These are phyloP conservation scores for Schwanniomyces sp. DNA, from an alignment of 805 yeast species.

Conservation along the genomic window DNA sequence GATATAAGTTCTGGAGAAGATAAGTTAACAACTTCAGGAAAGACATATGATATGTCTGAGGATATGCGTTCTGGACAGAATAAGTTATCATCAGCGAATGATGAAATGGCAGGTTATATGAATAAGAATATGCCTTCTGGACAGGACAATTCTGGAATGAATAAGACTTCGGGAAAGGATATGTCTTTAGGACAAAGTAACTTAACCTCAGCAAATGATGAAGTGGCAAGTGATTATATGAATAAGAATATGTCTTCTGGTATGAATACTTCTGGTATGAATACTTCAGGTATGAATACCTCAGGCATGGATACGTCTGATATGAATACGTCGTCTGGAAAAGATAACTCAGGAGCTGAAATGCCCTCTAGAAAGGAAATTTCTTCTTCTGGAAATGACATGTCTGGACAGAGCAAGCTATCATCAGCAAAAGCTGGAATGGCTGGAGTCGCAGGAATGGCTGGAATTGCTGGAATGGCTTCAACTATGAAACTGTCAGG, in stretches of 20 bases:
- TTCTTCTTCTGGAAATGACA: no score
- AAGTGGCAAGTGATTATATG: background rate
- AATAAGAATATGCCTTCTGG: background rate
- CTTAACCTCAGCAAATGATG: background rate
- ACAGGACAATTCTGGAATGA: background rate
- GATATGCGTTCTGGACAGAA: no score
- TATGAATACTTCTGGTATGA: background rate
- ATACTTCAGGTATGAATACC: conserved; percentile 2
- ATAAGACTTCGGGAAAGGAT: background rate
- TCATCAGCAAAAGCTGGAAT: no score
- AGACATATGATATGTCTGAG: no score
- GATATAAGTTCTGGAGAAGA: background rate
- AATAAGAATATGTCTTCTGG: background rate
- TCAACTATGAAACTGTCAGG: background rate
- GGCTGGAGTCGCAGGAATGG: no score
- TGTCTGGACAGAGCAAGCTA: no score
- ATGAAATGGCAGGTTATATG: no score
- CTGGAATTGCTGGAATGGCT: no score
- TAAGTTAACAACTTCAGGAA: no score
- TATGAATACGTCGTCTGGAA: background rate
- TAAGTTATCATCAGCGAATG: background rate
- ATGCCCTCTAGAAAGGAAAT: no score
- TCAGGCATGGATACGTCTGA: conserved; percentile 6
- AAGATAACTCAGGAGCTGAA: no score
- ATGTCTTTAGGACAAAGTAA: background rate